A percentile compares a stretch with the other conserved stretches of the same genome.
These are phyloP conservation scores for Fraxinus platypoda DNA, from an alignment of 305 asterid species.

Conservation along the genomic window DNA sequence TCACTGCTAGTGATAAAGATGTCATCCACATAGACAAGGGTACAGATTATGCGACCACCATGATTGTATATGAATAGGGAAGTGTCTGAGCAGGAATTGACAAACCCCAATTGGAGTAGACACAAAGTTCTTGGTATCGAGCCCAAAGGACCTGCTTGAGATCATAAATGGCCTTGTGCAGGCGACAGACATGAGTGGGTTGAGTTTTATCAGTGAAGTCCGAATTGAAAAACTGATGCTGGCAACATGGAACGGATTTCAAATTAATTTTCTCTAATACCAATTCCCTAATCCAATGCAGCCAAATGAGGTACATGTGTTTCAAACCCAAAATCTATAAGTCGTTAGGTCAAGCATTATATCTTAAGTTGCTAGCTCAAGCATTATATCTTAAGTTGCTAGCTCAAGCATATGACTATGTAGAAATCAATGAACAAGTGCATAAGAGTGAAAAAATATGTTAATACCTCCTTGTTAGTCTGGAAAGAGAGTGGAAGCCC, in stretches of 20 bases:
- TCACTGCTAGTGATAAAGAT: too few relatives aligned
- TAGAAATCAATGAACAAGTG: not conserved
- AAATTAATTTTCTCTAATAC: not conserved
- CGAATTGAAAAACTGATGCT: not conserved
- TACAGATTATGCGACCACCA: too few relatives aligned
- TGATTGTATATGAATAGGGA: too few relatives aligned
- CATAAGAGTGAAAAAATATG: not conserved
- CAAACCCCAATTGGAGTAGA: too few relatives aligned
- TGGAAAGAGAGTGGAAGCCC: constrained; percentile 85
- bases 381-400: not conserved
- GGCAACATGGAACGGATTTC: not conserved
- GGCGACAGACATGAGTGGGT: too few relatives aligned
- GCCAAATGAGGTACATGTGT: not conserved
- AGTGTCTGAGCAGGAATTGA: too few relatives aligned
- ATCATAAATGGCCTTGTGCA: too few relatives aligned
- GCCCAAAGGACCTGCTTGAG: too few relatives aligned
- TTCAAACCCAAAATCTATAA: not conserved
- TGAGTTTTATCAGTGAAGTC: too few relatives aligned
- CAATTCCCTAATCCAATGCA: not conserved
- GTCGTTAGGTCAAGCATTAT: not conserved
- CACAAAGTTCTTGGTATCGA: too few relatives aligned
- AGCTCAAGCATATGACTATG: not conserved
- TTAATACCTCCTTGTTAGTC: constrained; percentile 70
- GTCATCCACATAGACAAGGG: too few relatives aligned
- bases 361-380: not conserved